phyloP scores from a whole-genome alignment of 1,284 basidiomycete species.

The Coriolopsis trogii region DNA sequence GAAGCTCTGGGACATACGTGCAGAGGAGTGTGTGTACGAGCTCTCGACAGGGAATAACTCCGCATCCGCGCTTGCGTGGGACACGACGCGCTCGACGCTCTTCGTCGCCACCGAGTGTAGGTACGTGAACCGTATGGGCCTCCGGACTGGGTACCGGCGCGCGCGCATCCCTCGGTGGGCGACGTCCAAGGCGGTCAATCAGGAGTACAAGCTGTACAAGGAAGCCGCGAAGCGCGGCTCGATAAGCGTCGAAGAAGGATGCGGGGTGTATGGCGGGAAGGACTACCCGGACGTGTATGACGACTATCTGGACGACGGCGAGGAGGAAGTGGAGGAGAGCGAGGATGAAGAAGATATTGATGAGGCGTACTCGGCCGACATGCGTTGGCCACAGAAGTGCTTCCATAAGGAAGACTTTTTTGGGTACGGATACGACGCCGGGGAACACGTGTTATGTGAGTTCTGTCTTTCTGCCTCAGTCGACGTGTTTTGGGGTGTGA shows the following conservation, averaged over 20 bases:
- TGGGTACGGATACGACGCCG: constrained; percentile 39
- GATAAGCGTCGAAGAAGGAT: neutral
- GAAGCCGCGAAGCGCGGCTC: constrained; percentile 1
- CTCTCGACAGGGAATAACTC: constrained; percentile 45
- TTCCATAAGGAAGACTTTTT: constrained; percentile 39
- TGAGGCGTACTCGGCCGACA: constrained; percentile 21
- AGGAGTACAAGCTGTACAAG: constrained; percentile 13
- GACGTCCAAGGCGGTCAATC: constrained; percentile 18
- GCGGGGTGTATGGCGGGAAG: constrained; percentile 8
- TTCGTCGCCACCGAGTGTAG: constrained; percentile 39
- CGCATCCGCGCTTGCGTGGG: constrained; percentile 39
- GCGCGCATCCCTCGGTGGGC: constrained; percentile 23
- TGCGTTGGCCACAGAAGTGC: constrained; percentile 38
- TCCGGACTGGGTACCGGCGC: constrained; percentile 34
- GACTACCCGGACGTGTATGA: constrained; percentile 15
- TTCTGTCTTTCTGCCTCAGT: neutral
- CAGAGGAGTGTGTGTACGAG: constrained; percentile 38
- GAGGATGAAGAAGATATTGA: constrained; percentile 21
- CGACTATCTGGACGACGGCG: constrained; percentile 5
- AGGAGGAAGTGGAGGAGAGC: constrained; percentile 6
- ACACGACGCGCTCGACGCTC: constrained; percentile 31
- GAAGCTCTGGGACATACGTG: constrained; percentile 43
- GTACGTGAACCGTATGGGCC: constrained; percentile 38
- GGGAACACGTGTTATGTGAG: constrained; percentile 36
- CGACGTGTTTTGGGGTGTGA: neutral